phyloP scores from a whole-genome alignment of 2,329 filamentous ascomycete species.

The Paecilomyces variotii region DNA sequence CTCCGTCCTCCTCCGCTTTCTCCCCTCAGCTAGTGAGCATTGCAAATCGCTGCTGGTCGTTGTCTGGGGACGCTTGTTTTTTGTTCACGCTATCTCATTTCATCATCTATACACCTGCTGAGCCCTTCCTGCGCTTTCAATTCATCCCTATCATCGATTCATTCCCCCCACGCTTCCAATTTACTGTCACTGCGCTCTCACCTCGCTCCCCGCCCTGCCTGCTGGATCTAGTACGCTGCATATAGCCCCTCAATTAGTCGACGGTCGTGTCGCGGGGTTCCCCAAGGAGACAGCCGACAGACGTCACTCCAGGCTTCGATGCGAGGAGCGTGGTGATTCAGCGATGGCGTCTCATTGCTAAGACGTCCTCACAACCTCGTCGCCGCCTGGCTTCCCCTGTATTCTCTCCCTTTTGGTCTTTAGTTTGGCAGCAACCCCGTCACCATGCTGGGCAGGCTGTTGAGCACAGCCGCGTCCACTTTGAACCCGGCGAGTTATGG shows the following conservation, averaged over 20 bases:
- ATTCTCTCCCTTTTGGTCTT: conserved; percentile 7
- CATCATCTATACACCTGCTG: not conserved
- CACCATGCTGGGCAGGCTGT: conserved; percentile 36
- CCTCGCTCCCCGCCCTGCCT: conserved; percentile 1
- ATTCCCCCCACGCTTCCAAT: not conserved
- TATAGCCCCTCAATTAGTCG: not conserved
- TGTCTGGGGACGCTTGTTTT: not conserved
- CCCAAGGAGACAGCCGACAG: not conserved
- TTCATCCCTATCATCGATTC: not conserved
- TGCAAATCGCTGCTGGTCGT: not conserved
- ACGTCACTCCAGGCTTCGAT: not conserved
- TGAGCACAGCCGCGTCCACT: conserved; percentile 37
- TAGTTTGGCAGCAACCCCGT: conserved; percentile 7
- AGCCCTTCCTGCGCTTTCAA: not conserved
- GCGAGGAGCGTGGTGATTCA: not conserved
- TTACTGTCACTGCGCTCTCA: not conserved
- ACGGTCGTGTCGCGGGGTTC: not conserved
- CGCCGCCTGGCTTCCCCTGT: not conserved
- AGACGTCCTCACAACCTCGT: conserved; percentile 2
- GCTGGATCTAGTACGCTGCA: not conserved
- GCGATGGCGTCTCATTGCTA: not conserved
- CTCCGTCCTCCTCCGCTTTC: conserved; percentile 11
- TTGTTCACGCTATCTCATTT: not conserved
- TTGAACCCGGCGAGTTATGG: conserved; percentile 34
- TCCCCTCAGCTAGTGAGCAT: conserved; percentile 5